Conservation (phyloP, 805 yeast genomes). For the Yarrowia osloensis region DNA sequence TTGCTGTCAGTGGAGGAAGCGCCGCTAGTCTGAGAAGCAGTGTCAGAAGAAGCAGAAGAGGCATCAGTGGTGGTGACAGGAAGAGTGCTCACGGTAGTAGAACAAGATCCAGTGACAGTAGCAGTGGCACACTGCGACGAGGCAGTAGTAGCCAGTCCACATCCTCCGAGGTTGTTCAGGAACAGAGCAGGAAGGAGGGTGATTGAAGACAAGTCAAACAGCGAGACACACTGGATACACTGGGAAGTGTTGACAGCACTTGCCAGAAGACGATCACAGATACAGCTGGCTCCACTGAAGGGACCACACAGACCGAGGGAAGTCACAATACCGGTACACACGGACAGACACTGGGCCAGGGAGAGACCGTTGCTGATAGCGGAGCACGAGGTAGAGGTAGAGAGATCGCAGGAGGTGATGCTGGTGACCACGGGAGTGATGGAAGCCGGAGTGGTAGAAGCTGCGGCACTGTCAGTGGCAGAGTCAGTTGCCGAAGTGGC, state of each 20-base stretch:
- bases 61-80: not conserved
- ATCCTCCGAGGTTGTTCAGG: not conserved
- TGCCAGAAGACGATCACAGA: not conserved
- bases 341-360: not conserved
- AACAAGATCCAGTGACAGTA: not conserved
- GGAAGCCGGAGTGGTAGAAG: no score
- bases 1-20: no score
- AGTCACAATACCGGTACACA: not conserved
- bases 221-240: not conserved
- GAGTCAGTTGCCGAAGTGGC: no score
- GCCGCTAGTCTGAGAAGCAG: not conserved
- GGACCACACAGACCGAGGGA: not conserved
- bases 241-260: not conserved
- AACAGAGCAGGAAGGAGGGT: not conserved
- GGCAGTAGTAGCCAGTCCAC: not conserved
- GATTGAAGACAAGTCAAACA: not conserved
- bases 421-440: not conserved
- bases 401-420: not conserved
- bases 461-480: no score
- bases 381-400: not conserved
- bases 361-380: not conserved
- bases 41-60: not conserved
- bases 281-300: no score
- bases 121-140: not conserved
- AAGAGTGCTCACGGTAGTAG: not conserved